Percentiles rank a stretch among this genome's conserved stretches.
Conservation (phyloP, 2,329 filamentous ascomycete species). For the Colletotrichum cordylinicola region DNA sequence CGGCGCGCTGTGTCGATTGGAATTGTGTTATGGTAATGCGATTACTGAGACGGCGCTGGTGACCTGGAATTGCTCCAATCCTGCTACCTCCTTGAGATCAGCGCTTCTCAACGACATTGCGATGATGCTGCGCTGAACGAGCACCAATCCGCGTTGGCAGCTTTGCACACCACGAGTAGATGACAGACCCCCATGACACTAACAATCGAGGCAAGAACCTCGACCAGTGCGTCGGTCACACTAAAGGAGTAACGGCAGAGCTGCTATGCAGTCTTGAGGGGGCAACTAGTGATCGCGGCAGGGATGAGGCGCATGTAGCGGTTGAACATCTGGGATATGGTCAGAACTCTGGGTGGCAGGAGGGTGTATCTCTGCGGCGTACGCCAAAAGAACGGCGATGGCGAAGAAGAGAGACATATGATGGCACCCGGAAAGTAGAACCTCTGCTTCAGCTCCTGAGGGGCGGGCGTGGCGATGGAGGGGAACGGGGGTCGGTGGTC, state of each 20-base stretch:
- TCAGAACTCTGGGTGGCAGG: background rate
- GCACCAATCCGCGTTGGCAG: background rate
- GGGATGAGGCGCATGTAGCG: background rate
- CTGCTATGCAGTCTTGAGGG: background rate
- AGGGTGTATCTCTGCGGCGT: background rate
- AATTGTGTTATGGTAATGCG: background rate
- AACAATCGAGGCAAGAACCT: background rate
- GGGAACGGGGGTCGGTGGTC: background rate
- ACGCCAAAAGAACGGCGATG: background rate
- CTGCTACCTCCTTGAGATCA: background rate
- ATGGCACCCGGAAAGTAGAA: background rate
- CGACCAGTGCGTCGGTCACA: background rate
- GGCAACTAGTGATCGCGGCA: background rate
- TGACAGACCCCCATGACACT: background rate
- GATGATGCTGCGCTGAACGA: background rate
- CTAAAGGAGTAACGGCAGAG: background rate
- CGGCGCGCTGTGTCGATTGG: background rate
- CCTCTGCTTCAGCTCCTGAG: background rate
- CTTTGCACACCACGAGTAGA: background rate
- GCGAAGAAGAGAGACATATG: background rate
- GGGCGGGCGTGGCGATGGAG: background rate
- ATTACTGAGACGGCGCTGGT: background rate
- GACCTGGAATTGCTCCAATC: background rate
- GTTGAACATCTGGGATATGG: background rate
- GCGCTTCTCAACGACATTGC: background rate